These are phyloP conservation scores for Middelhovenomyces tepae DNA, from an alignment of 805 yeast species.

Conservation along the genomic window DNA sequence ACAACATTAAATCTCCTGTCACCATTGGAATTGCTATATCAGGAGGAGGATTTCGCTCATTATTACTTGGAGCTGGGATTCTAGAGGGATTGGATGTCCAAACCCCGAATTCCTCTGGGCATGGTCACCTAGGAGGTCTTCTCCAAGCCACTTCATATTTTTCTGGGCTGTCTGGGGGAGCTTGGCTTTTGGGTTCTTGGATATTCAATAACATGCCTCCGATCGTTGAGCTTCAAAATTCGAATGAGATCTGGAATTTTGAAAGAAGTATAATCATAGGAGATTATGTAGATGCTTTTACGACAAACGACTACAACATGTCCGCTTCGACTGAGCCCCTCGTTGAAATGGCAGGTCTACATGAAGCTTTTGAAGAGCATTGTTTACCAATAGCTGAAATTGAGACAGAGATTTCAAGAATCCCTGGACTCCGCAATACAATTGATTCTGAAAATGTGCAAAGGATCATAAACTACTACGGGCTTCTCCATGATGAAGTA, in stretches of 20 bases:
- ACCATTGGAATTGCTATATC: conserved; percentile 2
- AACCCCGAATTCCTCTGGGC: conserved; percentile 27
- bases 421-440: background rate
- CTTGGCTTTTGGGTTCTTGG: conserved; percentile 55
- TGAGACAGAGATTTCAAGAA: background rate
- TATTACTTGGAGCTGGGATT: conserved; percentile 51
- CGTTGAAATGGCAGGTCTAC: too few species aligned
- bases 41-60: conserved; percentile 33
- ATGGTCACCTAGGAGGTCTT: conserved; percentile 40
- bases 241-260: conserved; percentile 25
- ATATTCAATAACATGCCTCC: conserved; percentile 33
- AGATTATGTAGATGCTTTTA: conserved; percentile 3
- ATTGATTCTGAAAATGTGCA: conserved; percentile 10
- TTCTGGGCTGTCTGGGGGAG: conserved; percentile 64
- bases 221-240: conserved; percentile 21
- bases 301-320: background rate
- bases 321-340: background rate
- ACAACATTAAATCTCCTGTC: background rate
- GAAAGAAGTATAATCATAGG: conserved; percentile 17
- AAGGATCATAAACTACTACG: conserved; percentile 13
- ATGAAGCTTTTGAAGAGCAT: too few species aligned
- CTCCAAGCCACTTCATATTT: conserved; percentile 48
- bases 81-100: conserved; percentile 43
- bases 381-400: too few species aligned
- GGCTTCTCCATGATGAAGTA: conserved; percentile 14